Conservation (phyloP, 768 basidiomycete species). For the Russula lepida region DNA sequence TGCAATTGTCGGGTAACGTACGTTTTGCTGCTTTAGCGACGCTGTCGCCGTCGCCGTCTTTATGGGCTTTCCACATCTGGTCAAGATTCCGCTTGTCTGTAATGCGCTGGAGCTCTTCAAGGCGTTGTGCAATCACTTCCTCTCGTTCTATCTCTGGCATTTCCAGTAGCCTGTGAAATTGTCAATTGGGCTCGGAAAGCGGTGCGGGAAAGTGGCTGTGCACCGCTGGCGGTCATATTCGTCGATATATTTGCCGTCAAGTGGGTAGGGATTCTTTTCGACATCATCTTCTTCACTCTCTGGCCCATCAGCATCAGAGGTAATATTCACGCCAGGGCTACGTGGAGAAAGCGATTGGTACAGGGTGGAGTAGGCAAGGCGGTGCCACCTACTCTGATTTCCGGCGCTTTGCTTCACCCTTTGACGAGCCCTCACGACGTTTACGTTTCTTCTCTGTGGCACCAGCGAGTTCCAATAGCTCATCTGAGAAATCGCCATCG, state of each 20-base stretch:
- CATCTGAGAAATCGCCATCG: constrained; percentile 50
- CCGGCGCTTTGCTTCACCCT: constrained; percentile 51
- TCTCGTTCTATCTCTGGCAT: constrained; percentile 89
- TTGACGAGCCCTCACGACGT: constrained; percentile 42
- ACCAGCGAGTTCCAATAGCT: constrained; percentile 75
- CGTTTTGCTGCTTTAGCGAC: constrained; percentile 73
- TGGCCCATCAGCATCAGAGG: constrained; percentile 43
- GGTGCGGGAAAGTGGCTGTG: constrained; percentile 20
- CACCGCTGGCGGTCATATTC: constrained; percentile 78
- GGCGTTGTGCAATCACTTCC: constrained; percentile 68
- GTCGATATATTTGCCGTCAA: constrained; percentile 87
- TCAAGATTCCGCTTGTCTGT: constrained; percentile 65
- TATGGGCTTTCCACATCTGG: constrained; percentile 63
- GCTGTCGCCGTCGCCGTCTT: constrained; percentile 44
- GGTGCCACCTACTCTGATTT: constrained; percentile 55
- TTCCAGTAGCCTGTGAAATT: constrained; percentile 49
- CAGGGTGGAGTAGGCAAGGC: neutral
- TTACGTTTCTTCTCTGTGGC: constrained; percentile 58
- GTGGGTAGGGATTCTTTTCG: constrained; percentile 65
- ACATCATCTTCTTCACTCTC: constrained; percentile 57
- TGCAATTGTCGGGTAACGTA: constrained; percentile 29
- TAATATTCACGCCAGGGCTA: constrained; percentile 24
- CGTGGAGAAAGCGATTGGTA: neutral
- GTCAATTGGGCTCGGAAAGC: constrained; percentile 18
- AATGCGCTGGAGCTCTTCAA: constrained; percentile 71